Conservation (phyloP, 495 filamentous ascomycete species). For the Annulohypoxylon maeteangense region DNA sequence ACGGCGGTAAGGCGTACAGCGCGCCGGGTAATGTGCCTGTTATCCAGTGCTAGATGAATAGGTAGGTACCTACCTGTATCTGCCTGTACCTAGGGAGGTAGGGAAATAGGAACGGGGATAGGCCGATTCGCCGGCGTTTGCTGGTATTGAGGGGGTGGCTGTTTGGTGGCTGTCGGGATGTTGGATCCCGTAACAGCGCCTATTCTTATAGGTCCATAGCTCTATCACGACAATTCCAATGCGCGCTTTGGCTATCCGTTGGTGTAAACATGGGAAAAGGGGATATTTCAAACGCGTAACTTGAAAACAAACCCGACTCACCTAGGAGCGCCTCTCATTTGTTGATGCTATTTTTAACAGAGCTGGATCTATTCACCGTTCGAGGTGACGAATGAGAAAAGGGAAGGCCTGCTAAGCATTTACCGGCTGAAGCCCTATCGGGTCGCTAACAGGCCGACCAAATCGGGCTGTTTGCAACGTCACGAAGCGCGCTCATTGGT, state of each 20-base stretch:
- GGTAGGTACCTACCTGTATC: neutral
- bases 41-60: constrained; percentile 51
- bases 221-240: neutral
- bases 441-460: neutral
- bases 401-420: neutral
- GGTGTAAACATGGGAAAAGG: too few relatives aligned
- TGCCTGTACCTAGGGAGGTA: too few relatives aligned
- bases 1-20: constrained; percentile 56
- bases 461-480: neutral
- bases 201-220: neutral
- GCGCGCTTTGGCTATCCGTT: neutral
- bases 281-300: neutral
- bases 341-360: neutral
- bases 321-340: neutral
- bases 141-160: neutral
- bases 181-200: neutral
- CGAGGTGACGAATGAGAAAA: neutral
- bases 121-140: neutral
- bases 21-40: constrained; percentile 58
- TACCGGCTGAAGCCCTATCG: neutral
- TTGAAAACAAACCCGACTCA: neutral
- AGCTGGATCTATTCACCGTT: neutral
- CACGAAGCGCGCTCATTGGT: neutral
- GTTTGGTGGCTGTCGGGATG: neutral
- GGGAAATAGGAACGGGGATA: neutral